These are phyloP conservation scores for Lanmaoa rubissima DNA, from an alignment of 768 basidiomycete genomes.

Conservation along the genomic window DNA sequence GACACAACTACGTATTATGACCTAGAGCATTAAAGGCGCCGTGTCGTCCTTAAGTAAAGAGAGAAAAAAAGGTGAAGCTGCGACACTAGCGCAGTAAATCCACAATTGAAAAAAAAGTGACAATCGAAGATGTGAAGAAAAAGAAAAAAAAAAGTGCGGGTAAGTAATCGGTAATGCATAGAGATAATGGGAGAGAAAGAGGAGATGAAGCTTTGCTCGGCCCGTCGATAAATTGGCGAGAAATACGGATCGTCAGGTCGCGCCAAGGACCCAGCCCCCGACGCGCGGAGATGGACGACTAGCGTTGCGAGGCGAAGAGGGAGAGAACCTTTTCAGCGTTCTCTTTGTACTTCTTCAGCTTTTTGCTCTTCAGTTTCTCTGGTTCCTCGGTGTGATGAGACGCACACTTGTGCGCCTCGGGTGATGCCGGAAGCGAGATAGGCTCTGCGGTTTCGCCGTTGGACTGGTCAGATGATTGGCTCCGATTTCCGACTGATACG, in stretches of 20 bases:
- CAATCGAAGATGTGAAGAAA: slow-evolving; percentile 6
- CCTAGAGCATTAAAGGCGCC: too few species aligned
- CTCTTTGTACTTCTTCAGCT: slow-evolving; percentile 84
- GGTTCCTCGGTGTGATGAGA: slow-evolving; percentile 40
- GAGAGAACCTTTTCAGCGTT: slow-evolving; percentile 84
- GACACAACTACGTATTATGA: too few species aligned
- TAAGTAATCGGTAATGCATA: slow-evolving; percentile 31
- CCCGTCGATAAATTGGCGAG: slow-evolving; percentile 14
- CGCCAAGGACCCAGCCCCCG: slow-evolving; percentile 27
- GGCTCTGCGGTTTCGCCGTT: slow-evolving; percentile 45
- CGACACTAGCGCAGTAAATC: slow-evolving; percentile 28
- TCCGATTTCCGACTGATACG: slow-evolving; percentile 66
- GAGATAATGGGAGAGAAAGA: slow-evolving; percentile 22
- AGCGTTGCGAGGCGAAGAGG: slow-evolving; percentile 73
- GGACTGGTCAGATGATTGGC: slow-evolving; percentile 71
- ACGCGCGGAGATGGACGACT: slow-evolving; percentile 26
- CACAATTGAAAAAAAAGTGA: slow-evolving; percentile 4
- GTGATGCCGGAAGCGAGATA: slow-evolving; percentile 24
- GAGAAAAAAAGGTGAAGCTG: slow-evolving; percentile 4
- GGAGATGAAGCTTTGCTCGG: slow-evolving; percentile 20
- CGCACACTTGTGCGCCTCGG: slow-evolving; percentile 31
- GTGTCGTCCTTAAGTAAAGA: slow-evolving; percentile 28
- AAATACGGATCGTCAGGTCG: slow-evolving; percentile 13
- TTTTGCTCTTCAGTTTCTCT: slow-evolving; percentile 69
- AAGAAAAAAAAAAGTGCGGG: slow-evolving; percentile 14